Evolutionary conservation across 108 stramenopile species (phyloP).

Genomic region (Cyclostephanos invisitatus): DNA sequence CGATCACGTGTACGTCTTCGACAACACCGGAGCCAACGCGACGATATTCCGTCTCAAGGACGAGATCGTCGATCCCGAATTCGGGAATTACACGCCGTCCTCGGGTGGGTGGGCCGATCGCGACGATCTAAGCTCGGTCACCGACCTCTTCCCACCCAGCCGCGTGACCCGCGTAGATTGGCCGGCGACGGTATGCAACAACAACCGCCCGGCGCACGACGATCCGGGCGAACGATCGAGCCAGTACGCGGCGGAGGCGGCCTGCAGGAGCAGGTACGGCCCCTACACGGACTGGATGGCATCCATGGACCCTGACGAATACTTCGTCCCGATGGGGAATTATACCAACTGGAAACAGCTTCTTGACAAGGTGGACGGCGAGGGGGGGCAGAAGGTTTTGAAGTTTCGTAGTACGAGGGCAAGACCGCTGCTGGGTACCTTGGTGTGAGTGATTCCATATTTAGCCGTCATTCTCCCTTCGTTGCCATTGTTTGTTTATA

Average conservation of each 20-base stretch:
- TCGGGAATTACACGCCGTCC: constrained; percentile 1
- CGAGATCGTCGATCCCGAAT: constrained; percentile 34
- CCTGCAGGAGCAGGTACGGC: constrained; percentile 51
- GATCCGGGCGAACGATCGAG: constrained; percentile 54
- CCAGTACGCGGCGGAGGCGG: constrained; percentile 56
- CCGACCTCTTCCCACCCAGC: constrained; percentile 60
- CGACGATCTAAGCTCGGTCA: constrained; percentile 48
- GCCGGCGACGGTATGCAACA: constrained; percentile 57
- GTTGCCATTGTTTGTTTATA: neutral
- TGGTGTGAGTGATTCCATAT: constrained; percentile 40
- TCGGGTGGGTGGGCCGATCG: neutral
- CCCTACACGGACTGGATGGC: constrained; percentile 53
- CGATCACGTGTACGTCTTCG: constrained; percentile 50
- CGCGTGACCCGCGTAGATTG: constrained; percentile 56
- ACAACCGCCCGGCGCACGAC: constrained; percentile 52
- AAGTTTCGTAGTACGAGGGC: constrained; percentile 69
- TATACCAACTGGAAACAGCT: constrained; percentile 59
- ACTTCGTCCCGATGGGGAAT: constrained; percentile 53
- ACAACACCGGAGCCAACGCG: constrained; percentile 55
- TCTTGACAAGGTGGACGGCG: constrained; percentile 47
- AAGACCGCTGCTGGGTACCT: constrained; percentile 48
- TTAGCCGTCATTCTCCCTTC: neutral
- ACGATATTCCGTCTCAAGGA: constrained; percentile 52
- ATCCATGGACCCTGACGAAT: constrained; percentile 57
- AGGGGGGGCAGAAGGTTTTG: constrained; percentile 48